Evolutionary conservation across 345 rosid genomes (phyloP), one percentile per base, ranked within the genome.

Genomic region (Leavenworthia alabamica): DNA sequence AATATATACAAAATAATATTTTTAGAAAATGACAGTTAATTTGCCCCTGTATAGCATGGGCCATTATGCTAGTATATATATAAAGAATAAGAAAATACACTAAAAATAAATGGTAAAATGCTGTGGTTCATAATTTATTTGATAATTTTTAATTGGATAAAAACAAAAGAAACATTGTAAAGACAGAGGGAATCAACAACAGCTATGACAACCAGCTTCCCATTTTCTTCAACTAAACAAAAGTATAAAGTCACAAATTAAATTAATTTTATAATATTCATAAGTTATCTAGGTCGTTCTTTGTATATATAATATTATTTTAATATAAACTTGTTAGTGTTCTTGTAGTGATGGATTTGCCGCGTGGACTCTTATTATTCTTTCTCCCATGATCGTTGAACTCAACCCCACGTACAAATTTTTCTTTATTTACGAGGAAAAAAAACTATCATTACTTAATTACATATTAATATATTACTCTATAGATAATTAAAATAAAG

Each of bases 131-230:
- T 35, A 4, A 3, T 44, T 45, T 20, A 20, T 22, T 20, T 45
- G 12, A 28, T 16, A 1, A 1, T 17, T 39, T 48, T 8, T 14
- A 1, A 20, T 49, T 49, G 60, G 54, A 66, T 51, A 59, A 12
- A 67, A 68, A 20, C 22, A 20, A 20, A 20, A 51, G 66, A 68
- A 68, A 68, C 73, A 68, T 15, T 32, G 47, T 66, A 71, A 74
- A 55, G 72, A 74, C 77, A 67, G 40, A 62, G 43, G 74, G 79
- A 72, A 78, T 69, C 75, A 64, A 75, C 56, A 59, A 67, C 82
- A 78, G 79, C 77, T 78, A 72, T 72, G 51, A 27, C 60, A 62
- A 63, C 71, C 77, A 67, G 59, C 66, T 42, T 56, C 62, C 60
- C 75, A 63, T 37, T 75, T 35, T 24, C 27, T 70, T 50, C 66